Base-by-base conservation (phyloP, 2,329 filamentous ascomycete species). In the Fusarium denticulatum region DNA sequence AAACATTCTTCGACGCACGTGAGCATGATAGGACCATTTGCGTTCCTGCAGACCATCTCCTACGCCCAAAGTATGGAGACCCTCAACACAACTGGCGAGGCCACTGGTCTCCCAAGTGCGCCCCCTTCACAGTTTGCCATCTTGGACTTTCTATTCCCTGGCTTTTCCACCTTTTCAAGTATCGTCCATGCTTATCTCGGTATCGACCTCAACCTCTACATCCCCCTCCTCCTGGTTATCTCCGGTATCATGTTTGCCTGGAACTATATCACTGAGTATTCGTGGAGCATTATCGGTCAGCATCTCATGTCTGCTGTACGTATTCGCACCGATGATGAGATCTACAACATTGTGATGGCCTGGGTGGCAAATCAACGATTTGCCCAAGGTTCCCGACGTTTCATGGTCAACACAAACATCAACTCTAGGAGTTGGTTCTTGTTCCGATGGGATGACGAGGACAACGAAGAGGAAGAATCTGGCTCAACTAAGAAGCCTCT, bases 281-380 rank as follows among this genome's bases (percentile, higher is more conserved):
- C 88, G 18, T 87, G 84, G 82, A 78, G 80, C 2, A 79, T 87
- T 43, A 71, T 91, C 36, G 84, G 88, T 46, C 76, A 82, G 11
- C 83, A 92, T 75, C 87, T 92, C 74, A 90, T 92, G 85, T 92
- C 89, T 7, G 89, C 87, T 4, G 91, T 91, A 24, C 89, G 91
- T 74, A 88, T 94, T 43, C 87, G 90, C 49, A 86, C 89, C 34
- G 91, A 93, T 64, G 92, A 94, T 75, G 92, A 94, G 79, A 89
- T 92, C 64, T 94, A 93, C 83, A 91, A 91, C 77, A 92, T 93
- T 76, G 77, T 93, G 45, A 93, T 93, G 90, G 86, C 85, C 32
- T 94, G 92, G 92, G 86, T 93, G 6, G 86, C 91, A 5, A 81
- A 84, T 39, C 91, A 94, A 80, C 80, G 82, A 7, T 93, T 93